Percentiles rank a stretch among this genome's conserved stretches.
Evolutionary conservation across 2,329 filamentous ascomycete species (phyloP).

Genomic region (Phaeophleospora eucalypticola): DNA sequence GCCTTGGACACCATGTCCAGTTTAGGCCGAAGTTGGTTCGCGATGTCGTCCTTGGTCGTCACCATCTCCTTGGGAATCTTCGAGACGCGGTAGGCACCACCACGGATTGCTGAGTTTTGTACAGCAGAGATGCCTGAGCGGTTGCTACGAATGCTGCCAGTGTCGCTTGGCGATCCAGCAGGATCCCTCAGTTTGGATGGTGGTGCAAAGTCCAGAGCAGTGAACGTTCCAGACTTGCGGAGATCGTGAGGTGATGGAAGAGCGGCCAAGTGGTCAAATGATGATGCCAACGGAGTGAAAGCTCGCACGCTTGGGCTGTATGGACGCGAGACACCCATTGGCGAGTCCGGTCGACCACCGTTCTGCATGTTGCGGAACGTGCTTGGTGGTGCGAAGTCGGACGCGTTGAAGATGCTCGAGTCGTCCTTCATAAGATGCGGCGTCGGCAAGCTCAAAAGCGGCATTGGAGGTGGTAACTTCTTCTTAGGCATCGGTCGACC

Average conservation of each 20-base stretch:
- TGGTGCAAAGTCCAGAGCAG: conserved; percentile 74
- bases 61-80: conserved; percentile 77
- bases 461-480: conserved; percentile 66
- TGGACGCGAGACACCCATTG: conserved; percentile 55
- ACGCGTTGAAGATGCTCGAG: conserved; percentile 60
- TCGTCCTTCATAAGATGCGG: conserved; percentile 82
- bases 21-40: conserved; percentile 52
- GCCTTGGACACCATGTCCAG: conserved; percentile 21
- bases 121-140: conserved; percentile 70
- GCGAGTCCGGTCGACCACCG: conserved; percentile 60
- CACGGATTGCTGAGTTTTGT: conserved; percentile 68
- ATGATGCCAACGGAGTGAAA: conserved; percentile 73
- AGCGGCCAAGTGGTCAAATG: conserved; percentile 79
- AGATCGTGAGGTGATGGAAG: conserved; percentile 85
- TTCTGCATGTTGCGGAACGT: conserved; percentile 59
- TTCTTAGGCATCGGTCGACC: conserved; percentile 45
- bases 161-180: conserved; percentile 40
- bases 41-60: conserved; percentile 67
- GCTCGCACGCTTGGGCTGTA: conserved; percentile 71
- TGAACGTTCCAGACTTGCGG: conserved; percentile 74
- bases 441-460: conserved; percentile 74
- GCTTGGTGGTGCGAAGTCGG: conserved; percentile 81
- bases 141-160: conserved; percentile 60
- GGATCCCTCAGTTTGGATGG: conserved; percentile 67
- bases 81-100: conserved; percentile 80